Evolutionary conservation across 2,329 filamentous ascomycete species (phyloP).

Genomic region (Alternaria dauci): DNA sequence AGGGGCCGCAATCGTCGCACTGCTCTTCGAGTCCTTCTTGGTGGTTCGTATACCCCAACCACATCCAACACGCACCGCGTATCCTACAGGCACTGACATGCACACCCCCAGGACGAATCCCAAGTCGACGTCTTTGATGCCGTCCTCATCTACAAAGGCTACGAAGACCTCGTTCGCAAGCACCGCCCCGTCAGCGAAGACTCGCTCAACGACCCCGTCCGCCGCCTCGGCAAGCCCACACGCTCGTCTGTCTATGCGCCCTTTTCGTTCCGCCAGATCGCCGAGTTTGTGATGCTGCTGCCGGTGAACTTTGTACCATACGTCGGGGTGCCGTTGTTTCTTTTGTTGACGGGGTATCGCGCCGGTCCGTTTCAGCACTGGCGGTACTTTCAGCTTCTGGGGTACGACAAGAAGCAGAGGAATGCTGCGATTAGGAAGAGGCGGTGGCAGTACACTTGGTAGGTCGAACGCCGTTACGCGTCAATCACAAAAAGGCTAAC

Average conservation of each 20-base stretch:
- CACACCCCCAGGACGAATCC: conserved; percentile 66
- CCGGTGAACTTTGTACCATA: conserved; percentile 87
- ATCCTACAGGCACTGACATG: neutral
- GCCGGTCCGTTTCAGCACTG: conserved; percentile 90
- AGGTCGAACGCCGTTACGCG: conserved; percentile 13
- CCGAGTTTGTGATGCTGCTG: conserved; percentile 74
- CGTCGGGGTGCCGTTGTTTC: conserved; percentile 83
- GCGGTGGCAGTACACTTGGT: conserved; percentile 87
- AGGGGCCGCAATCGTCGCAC: conserved; percentile 67
- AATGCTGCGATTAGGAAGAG: conserved; percentile 73
- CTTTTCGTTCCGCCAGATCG: conserved; percentile 88
- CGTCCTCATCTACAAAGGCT: conserved; percentile 78
- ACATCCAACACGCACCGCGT: neutral
- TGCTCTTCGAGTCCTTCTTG: conserved; percentile 62
- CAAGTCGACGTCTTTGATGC: conserved; percentile 79
- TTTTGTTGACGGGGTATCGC: conserved; percentile 86
- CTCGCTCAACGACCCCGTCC: conserved; percentile 72
- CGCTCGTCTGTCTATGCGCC: conserved; percentile 80
- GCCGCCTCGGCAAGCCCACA: conserved; percentile 83
- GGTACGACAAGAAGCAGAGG: conserved; percentile 75
- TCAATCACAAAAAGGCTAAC: conserved; percentile 13
- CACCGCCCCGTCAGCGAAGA: conserved; percentile 70
- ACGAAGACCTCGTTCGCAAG: conserved; percentile 62
- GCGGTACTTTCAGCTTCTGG: conserved; percentile 84
- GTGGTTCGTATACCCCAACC: conserved; percentile 42